Percentiles rank a stretch among this genome's conserved stretches.
phyloP scores from a whole-genome alignment of 306 rosid species.

The Benincasa hispida region DNA sequence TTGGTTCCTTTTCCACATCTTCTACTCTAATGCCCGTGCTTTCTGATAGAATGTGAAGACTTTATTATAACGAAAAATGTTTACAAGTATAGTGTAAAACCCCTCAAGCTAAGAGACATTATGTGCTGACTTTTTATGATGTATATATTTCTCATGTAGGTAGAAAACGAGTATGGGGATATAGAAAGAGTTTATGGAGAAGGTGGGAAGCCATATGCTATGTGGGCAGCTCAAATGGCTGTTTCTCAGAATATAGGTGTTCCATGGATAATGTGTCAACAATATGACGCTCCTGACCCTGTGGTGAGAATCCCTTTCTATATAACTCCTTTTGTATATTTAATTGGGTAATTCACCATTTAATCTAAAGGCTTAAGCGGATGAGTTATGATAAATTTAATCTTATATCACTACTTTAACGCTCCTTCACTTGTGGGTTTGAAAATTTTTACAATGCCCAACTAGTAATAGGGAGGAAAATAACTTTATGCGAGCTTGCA shows the following conservation, averaged over 20 bases:
- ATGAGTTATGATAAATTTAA: too few species aligned
- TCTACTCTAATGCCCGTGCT: not conserved
- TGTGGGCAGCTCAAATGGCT: conserved; percentile 95
- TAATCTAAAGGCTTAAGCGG: not conserved
- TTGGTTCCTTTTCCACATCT: not conserved
- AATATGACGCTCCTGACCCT: conserved; percentile 88
- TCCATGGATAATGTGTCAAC: conserved; percentile 98
- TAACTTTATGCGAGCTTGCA: not conserved
- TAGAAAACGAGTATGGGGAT: conserved; percentile 89
- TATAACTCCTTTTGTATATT: conserved; percentile 6
- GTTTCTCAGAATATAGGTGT: conserved; percentile 76
- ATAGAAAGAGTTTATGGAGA: conserved; percentile 66
- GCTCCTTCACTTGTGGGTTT: not conserved
- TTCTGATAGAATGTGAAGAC: not conserved
- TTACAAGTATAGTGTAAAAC: not conserved
- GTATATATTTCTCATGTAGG: conserved; percentile 28
- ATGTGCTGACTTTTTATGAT: conserved; percentile 2
- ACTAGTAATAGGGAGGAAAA: not conserved
- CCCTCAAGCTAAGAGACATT: not conserved
- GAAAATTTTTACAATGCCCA: not conserved
- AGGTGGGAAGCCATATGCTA: conserved; percentile 68
- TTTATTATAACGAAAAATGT: not conserved
- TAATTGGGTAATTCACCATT: not conserved
- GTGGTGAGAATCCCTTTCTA: conserved; percentile 36
- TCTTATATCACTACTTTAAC: not conserved